Percentiles rank a stretch among this genome's conserved stretches.
Conservation (phyloP, 2,329 filamentous ascomycete genomes). For the Verticillium dahliae region DNA sequence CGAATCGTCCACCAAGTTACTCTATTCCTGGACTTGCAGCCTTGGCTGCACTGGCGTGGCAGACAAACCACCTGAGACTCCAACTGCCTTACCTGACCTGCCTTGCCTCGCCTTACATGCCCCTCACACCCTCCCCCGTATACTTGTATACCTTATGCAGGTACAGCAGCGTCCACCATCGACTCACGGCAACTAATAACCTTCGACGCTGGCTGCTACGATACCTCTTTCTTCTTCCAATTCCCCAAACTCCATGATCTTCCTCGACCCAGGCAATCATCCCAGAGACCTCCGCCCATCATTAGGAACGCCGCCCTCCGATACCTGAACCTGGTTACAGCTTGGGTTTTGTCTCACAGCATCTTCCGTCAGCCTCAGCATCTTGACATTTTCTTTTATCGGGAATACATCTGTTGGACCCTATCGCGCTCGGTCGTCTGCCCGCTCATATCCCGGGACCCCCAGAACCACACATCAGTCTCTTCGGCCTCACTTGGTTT, state of each 20-base stretch:
- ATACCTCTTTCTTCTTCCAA: background rate
- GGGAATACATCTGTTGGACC: background rate
- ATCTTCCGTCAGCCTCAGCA: background rate
- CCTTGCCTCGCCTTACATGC: background rate
- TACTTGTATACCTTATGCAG: background rate
- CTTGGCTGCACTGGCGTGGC: background rate
- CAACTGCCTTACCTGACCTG: background rate
- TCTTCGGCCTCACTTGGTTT: too few relatives aligned
- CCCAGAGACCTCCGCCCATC: background rate
- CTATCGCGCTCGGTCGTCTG: too few relatives aligned
- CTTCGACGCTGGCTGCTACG: background rate
- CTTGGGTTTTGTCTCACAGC: background rate
- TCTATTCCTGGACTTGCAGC: slow-evolving; percentile 1
- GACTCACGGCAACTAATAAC: background rate
- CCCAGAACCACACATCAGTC: too few relatives aligned
- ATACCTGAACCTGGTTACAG: background rate
- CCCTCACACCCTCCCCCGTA: background rate
- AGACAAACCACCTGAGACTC: background rate
- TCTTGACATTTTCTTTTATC: background rate
- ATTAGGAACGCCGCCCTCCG: background rate
- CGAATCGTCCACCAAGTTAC: background rate
- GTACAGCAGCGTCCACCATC: background rate
- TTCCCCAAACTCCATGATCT: background rate
- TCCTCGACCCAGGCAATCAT: background rate
- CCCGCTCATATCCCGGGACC: too few relatives aligned